Evolutionary conservation across 2,329 filamentous ascomycete genomes (phyloP).

Genomic region (Didymella keratinophila): DNA sequence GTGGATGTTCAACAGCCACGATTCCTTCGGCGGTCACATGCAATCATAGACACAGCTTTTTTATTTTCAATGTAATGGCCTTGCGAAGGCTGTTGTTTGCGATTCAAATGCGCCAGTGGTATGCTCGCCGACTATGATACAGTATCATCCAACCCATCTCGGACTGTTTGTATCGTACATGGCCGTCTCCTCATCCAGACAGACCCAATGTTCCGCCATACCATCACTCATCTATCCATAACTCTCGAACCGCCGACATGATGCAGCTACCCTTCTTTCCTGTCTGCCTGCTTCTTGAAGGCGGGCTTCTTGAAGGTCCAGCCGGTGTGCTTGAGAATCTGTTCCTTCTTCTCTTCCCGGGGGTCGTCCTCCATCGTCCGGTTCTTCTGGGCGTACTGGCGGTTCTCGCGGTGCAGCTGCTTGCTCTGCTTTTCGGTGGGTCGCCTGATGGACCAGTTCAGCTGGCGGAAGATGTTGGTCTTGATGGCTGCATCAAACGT

Average conservation of each 20-base stretch:
- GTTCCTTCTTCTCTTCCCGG: slow-evolving; percentile 37
- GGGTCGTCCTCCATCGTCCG: slow-evolving; percentile 33
- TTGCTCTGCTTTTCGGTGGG: slow-evolving; percentile 43
- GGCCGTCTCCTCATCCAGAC: neutral
- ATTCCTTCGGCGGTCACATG: neutral
- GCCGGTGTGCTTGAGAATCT: slow-evolving; percentile 40
- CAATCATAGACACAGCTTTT: neutral
- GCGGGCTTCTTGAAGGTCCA: slow-evolving; percentile 31
- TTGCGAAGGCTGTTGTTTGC: neutral
- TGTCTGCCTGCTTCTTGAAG: neutral
- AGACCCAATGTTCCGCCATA: neutral
- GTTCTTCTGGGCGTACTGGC: slow-evolving; percentile 22
- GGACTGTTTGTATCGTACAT: slow-evolving; percentile 16
- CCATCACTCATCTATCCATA: neutral
- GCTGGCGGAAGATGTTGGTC: slow-evolving; percentile 44
- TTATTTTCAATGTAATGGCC: neutral
- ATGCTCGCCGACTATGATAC: slow-evolving; percentile 35
- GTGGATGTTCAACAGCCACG: too few relatives aligned
- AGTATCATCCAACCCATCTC: slow-evolving; percentile 12
- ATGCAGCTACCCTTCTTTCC: too few relatives aligned
- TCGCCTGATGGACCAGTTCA: slow-evolving; percentile 37
- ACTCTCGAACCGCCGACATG: neutral
- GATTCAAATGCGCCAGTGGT: slow-evolving; percentile 26
- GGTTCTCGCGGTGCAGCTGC: slow-evolving; percentile 37
- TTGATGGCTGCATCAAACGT: slow-evolving; percentile 40